Conservation (phyloP, 2,329 filamentous ascomycete species). For the Colletotrichum kahawae region DNA sequence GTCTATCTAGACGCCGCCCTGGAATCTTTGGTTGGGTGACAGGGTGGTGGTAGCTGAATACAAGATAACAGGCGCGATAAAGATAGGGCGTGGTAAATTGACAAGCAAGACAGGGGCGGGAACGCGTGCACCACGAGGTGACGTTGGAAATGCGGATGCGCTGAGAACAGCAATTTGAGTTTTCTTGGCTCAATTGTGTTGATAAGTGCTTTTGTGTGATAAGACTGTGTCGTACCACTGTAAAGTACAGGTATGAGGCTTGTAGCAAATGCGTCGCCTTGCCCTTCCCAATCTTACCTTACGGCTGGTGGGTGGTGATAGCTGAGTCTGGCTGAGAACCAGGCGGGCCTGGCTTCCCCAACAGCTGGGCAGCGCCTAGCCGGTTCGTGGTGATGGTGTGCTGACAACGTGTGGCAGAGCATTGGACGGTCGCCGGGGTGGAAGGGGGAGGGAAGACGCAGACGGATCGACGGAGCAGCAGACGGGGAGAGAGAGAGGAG, state of each 20-base stretch:
- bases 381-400: conserved; percentile 5
- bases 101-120: conserved; percentile 4
- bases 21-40: not conserved
- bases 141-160: not conserved
- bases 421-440: conserved; percentile 6
- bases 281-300: not conserved
- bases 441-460: not conserved
- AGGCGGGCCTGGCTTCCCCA: not conserved
- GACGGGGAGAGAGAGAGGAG: not conserved
- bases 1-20: not conserved
- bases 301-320: not conserved
- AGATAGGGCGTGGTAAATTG: not conserved
- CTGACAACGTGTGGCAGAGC: conserved; percentile 9
- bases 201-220: not conserved
- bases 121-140: not conserved
- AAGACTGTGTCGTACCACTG: conserved; percentile 9
- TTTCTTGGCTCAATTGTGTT: not conserved
- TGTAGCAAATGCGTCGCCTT: not conserved
- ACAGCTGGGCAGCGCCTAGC: not conserved
- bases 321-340: not conserved
- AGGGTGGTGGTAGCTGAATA: not conserved
- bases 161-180: not conserved
- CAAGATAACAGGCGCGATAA: conserved; percentile 12
- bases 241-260: conserved; percentile 6
- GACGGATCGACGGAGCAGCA: not conserved